Base-by-base conservation (phyloP, 345 rosid genomes). In the Litchi chinensis region DNA sequence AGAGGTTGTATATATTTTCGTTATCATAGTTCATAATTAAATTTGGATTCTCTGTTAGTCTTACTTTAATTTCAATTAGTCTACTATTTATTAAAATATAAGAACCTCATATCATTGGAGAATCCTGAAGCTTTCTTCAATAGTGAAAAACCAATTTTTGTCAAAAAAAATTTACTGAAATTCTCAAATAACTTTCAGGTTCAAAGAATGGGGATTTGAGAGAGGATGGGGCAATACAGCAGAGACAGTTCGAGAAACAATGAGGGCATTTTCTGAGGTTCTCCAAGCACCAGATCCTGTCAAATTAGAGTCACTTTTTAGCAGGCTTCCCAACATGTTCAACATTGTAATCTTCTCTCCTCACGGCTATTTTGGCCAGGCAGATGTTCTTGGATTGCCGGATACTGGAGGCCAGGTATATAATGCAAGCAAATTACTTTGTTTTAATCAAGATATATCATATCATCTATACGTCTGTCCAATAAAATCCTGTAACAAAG, bases 331-430 rank as follows among this genome's bases (percentile, higher is more conserved):
- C 10, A 88, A 87, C 71, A 85, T 92, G 73, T 91, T 95, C 87
- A 89, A 89, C 79, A 79, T 95, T 32, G 97, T 95, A 16, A 95
- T 95, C 71, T 90, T 95, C 88, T 92, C 98, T 43, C 93, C 93
- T 28, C 99, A 93, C 56, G 99, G 99, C 70, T 93, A 89, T 76
- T 95, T 95, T 77, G 99, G 98, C 24, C 98, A 93, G 84, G 82
- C 90, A 19, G 95, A 92, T 68, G 98, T 95, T 56, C 98, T 95
- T 0, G 99, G 99, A 46, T 83, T 91, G 87, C 99, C 99, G 15
- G 99, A 95, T 57, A 95, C 99, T 0, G 99, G 98, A 13, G 99
- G 98, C 76, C 98, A 95, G 93, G 98, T 91, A 65, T 63, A 21
- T 11, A 41, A 56, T 10, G 32, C 56, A 18, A 1, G 19, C 50